Evolutionary conservation across 257 asterid species (phyloP), one percentile per base, ranked within the genome.

Genomic region (Fraxinus cuspidata): DNA sequence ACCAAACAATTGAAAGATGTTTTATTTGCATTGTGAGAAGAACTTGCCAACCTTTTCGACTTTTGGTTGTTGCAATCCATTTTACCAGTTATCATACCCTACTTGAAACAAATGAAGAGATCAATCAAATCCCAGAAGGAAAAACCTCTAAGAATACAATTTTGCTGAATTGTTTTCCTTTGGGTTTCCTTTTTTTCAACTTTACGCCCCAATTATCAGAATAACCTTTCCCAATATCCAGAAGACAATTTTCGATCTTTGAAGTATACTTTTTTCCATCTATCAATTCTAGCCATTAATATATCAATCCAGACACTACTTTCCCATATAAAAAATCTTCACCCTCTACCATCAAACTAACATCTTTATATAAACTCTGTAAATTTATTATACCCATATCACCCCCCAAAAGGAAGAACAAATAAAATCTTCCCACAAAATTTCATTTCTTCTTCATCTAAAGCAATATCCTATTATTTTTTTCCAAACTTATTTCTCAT

Each of bases 31-130:
- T 78, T 71, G 21, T 68, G 35, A 2, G 80, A 85, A 80, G 80
- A 82, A 79, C 73, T 31, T 77, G 71, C n/a, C 70, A 80, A 60
- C 81, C 73, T 85, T 80, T 80, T 84, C 32, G 75, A 78, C 82
- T 77, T 83, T 13, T 13, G 80, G 53, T 78, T 47, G 74, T 83
- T 84, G 47, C 74, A 74, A 63, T 81, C 91, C 87, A 86, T 81
- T 29, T 37, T 70, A 77, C 65, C 82, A 78, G 72, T 74, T 72
- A 40, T 10, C 3, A 40, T 11, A 40, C 15, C 47, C 47, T 19
- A 73, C 78, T 73, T 64, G 74, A 78, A 70, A 81, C 74, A 77
- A 71, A 80, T 82, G 13, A 75, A 79, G 80, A 76, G 82, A 80
- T 77, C 77, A 81, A 81, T 51, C 51, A 69, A 81, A 81, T 68